phyloP scores from a whole-genome alignment of 2,329 filamentous ascomycete species.

The Diaporthe citri region DNA sequence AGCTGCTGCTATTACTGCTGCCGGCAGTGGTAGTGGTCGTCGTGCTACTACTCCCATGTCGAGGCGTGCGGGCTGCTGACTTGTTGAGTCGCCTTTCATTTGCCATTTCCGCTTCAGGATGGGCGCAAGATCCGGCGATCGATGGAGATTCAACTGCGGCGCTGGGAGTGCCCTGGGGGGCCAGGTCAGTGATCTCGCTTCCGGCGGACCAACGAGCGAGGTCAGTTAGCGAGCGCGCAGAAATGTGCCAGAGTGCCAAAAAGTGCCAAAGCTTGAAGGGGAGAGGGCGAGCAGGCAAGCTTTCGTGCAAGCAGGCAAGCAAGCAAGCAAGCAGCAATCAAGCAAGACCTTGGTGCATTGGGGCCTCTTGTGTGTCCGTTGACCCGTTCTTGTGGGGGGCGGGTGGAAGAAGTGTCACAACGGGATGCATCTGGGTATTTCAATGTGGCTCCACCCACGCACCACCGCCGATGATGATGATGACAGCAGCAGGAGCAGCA shows the following conservation, averaged over 20 bases:
- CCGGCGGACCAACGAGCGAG: constrained; percentile 29
- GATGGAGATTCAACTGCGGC: neutral
- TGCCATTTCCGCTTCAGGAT: constrained; percentile 27
- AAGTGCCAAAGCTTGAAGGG: neutral
- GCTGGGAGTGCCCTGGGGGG: neutral
- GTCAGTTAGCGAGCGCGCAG: constrained; percentile 30
- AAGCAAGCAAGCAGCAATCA: constrained; percentile 6
- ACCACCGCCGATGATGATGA: constrained; percentile 24
- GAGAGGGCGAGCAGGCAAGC: constrained; percentile 15
- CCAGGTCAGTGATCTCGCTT: constrained; percentile 22
- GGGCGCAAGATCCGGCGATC: neutral
- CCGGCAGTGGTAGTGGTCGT: neutral
- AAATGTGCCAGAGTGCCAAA: constrained; percentile 2
- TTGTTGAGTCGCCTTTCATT: constrained; percentile 26
- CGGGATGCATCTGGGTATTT: constrained; percentile 27
- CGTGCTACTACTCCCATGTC: constrained; percentile 1
- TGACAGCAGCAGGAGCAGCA: neutral
- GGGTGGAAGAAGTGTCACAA: constrained; percentile 22
- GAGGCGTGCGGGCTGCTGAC: constrained; percentile 23
- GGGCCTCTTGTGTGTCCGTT: constrained; percentile 4
- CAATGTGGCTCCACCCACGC: constrained; percentile 4
- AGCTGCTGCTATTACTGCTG: constrained; percentile 1
- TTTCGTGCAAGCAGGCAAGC: constrained; percentile 16
- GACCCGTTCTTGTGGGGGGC: constrained; percentile 16
- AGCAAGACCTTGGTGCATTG: constrained; percentile 15